Base-by-base conservation (phyloP, 805 yeast genomes). In the Suhomyces emberorum region DNA sequence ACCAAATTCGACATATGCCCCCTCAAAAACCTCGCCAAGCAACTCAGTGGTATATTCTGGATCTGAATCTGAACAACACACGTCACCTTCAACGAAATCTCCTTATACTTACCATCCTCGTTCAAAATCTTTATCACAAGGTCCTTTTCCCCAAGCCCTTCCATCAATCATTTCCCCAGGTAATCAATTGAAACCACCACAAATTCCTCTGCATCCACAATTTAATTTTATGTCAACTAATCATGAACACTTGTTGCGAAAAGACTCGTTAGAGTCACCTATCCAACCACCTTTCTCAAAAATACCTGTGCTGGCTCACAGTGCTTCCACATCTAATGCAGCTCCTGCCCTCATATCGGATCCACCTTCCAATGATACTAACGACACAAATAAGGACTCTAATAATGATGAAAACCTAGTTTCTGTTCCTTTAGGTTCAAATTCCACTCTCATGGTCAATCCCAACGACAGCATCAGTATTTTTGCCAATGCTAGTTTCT, bases 341-440 rank as follows among this genome's bases (percentile, higher is more conserved):
- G n/a, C n/a, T n/a, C n/a, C n/a, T n/a, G n/a, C n/a, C n/a, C n/a
- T n/a, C n/a, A n/a, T n/a, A n/a, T n/a, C n/a, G n/a, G n/a, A n/a
- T n/a, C n/a, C n/a, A n/a, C n/a, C n/a, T n/a, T n/a, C n/a, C n/a
- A n/a, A n/a, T n/a, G n/a, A n/a, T n/a, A n/a, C n/a, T n/a, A n/a
- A n/a, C n/a, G n/a, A n/a, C n/a, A n/a, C 25, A 9, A 22, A 22
- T 22, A 22, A 10, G n/a, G n/a, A n/a, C n/a, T n/a, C n/a, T n/a
- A n/a, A n/a, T n/a, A n/a, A n/a, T n/a, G n/a, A n/a, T n/a, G 28
- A 7, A 26, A 8, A 11, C 22, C 29, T 38, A 9, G 38, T 38
- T 4, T 25, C 61, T 7, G 56, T 68, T 4, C 51, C 64, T 0
- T 52, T 68, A 7, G 72, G 72, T 1, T 61, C 65, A 17, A 55